Conservation (phyloP, 495 filamentous ascomycete species). For the Aspergillus sclerotiicarbonarius region DNA sequence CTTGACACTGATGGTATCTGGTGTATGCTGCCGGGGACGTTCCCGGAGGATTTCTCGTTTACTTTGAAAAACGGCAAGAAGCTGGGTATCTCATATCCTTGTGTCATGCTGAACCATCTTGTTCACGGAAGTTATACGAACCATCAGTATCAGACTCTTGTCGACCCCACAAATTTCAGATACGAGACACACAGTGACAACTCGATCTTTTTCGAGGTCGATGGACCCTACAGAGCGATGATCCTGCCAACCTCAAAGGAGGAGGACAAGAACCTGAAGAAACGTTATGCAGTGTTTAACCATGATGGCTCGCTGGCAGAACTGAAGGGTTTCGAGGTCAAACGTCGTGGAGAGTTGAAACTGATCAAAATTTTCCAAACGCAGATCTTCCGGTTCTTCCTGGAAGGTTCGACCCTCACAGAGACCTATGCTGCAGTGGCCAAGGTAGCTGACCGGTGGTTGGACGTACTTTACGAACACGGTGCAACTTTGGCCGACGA, state of each 20-base stretch:
- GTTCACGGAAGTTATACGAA: constrained; percentile 96
- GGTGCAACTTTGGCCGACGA: constrained; percentile 89
- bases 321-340: constrained; percentile 96
- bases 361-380: constrained; percentile 99
- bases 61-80: constrained; percentile 94
- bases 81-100: constrained; percentile 90
- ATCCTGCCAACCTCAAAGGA: constrained; percentile 96
- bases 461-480: constrained; percentile 87
- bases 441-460: constrained; percentile 92
- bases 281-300: constrained; percentile 98
- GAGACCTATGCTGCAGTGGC: constrained; percentile 93
- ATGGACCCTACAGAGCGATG: constrained; percentile 97
- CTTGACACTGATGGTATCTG: constrained; percentile 99
- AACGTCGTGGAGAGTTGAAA: constrained; percentile 96
- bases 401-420: constrained; percentile 79
- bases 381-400: constrained; percentile 98
- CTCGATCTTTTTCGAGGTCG: constrained; percentile 98
- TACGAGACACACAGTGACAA: constrained; percentile 98
- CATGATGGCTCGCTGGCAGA: constrained; percentile 96
- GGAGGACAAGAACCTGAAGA: constrained; percentile 99
- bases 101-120: constrained; percentile 98
- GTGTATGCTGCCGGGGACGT: constrained; percentile 97
- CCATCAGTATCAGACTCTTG: constrained; percentile 89
- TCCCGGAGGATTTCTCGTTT: constrained; percentile 96
- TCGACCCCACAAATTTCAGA: constrained; percentile 73